These are phyloP conservation scores for Calamus simplicifolius DNA, from an alignment of 176 grass and related monocot species.

Conservation along the genomic window DNA sequence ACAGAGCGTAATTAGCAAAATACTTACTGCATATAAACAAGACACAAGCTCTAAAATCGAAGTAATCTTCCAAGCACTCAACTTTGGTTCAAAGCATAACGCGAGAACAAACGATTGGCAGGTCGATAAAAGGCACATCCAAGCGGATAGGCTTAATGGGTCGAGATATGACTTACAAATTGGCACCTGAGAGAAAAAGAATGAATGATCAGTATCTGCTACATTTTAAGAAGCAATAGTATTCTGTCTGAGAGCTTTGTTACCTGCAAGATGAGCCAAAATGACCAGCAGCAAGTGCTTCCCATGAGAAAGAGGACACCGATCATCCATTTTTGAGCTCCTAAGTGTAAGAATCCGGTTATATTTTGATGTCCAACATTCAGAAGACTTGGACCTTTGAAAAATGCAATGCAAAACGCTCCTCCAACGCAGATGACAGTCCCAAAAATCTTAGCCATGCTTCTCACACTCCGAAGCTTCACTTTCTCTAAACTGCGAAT, in stretches of 20 bases:
- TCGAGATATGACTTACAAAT: conserved; percentile 62
- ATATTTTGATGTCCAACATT: conserved; percentile 3
- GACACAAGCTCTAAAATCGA: conserved; percentile 32
- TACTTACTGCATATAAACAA: conserved; percentile 50
- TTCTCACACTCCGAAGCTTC: conserved; percentile 27
- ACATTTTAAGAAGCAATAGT: too few species aligned
- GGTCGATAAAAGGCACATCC: conserved; percentile 60
- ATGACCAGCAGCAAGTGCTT: conserved; percentile 57
- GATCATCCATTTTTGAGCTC: conserved; percentile 20
- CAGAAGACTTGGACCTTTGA: conserved; percentile 54
- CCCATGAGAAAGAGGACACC: conserved; percentile 37
- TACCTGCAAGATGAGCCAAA: conserved; percentile 74
- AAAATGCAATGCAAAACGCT: conserved; percentile 52
- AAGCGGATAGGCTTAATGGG: conserved; percentile 44
- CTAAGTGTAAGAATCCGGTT: not conserved
- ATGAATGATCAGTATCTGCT: too few species aligned
- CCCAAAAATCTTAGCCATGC: conserved; percentile 58
- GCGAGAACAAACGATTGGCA: conserved; percentile 31
- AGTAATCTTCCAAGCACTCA: conserved; percentile 32
- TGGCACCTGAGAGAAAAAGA: conserved; percentile 29
- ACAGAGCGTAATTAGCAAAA: too few species aligned
- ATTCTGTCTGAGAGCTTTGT: not conserved
- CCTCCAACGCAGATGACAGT: conserved; percentile 45
- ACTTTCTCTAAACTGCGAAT: conserved; percentile 36
- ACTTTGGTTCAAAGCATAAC: conserved; percentile 27